These are phyloP conservation scores for Mrakia gelida DNA, from an alignment of 768 basidiomycete genomes.

Conservation along the genomic window DNA sequence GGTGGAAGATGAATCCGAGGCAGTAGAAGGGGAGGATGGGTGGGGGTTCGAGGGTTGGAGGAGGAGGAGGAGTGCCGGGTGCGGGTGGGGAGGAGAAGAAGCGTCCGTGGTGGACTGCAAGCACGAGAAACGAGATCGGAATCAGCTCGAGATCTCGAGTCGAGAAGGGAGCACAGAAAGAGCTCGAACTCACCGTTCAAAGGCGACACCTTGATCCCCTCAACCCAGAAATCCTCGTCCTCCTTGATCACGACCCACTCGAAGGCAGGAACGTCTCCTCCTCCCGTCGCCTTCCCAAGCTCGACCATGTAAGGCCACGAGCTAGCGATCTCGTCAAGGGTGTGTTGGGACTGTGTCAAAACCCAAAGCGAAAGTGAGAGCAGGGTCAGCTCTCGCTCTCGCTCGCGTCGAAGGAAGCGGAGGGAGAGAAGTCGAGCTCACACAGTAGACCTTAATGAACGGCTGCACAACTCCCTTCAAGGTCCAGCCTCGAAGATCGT, in stretches of 20 bases:
- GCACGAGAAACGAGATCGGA: background rate
- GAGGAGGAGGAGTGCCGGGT: conserved; percentile 49
- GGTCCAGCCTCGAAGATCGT: conserved; percentile 70
- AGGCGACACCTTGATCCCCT: conserved; percentile 60
- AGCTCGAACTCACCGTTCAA: conserved; percentile 56
- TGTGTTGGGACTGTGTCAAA: conserved; percentile 39
- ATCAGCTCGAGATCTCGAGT: background rate
- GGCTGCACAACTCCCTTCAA: conserved; percentile 36
- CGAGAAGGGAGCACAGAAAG: background rate
- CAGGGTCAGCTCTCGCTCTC: background rate
- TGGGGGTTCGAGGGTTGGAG: conserved; percentile 55
- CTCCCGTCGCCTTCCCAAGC: conserved; percentile 38
- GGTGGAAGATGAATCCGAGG: conserved; percentile 49
- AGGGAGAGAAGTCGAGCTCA: background rate
- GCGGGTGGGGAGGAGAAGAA: conserved; percentile 52
- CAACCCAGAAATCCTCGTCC: conserved; percentile 62
- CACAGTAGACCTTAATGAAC: conserved; percentile 27
- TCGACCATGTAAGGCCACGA: conserved; percentile 76
- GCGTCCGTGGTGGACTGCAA: conserved; percentile 68
- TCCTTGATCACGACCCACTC: conserved; percentile 75
- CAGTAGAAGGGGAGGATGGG: conserved; percentile 42
- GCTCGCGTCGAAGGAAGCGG: background rate
- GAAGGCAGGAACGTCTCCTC: conserved; percentile 63
- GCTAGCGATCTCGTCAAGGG: conserved; percentile 61
- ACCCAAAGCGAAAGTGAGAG: background rate